A percentile compares a stretch with the other conserved stretches of the same genome.
These are phyloP conservation scores for Alternaria triticimaculans DNA, from an alignment of 2,329 filamentous ascomycete species.

Conservation along the genomic window DNA sequence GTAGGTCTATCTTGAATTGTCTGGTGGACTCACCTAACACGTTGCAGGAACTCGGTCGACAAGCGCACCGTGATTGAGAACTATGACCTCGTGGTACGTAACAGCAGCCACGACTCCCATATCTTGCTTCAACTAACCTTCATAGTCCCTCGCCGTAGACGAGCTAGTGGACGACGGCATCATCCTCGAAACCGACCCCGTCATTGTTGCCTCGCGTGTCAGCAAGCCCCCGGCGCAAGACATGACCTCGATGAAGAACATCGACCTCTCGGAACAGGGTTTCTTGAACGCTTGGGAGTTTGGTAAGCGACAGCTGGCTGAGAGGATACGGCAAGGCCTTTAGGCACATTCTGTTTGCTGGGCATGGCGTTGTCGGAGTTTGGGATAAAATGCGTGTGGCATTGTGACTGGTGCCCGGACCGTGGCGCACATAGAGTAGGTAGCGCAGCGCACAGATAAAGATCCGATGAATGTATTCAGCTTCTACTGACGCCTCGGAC, in stretches of 20 bases:
- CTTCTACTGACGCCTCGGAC: constrained; percentile 8
- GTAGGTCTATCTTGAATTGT: constrained; percentile 58
- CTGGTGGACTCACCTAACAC: constrained; percentile 8
- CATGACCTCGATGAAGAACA: constrained; percentile 84
- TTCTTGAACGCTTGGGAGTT: constrained; percentile 93
- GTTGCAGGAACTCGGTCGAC: constrained; percentile 83
- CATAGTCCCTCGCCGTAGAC: constrained; percentile 90
- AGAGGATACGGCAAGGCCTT: constrained; percentile 82
- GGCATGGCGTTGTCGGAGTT: constrained; percentile 45
- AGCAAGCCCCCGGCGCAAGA: constrained; percentile 92
- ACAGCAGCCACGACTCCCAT: not conserved
- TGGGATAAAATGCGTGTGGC: constrained; percentile 14
- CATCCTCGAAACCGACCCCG: constrained; percentile 95
- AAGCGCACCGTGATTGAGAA: constrained; percentile 98
- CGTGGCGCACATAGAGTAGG: constrained; percentile 17
- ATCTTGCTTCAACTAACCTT: constrained; percentile 66
- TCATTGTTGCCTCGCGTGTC: constrained; percentile 89
- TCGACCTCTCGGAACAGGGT: constrained; percentile 94
- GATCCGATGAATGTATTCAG: constrained; percentile 7
- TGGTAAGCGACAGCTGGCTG: constrained; percentile 88
- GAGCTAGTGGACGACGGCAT: constrained; percentile 75
- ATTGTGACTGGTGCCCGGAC: constrained; percentile 19
- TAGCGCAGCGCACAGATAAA: constrained; percentile 9
- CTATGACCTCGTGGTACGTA: constrained; percentile 80
- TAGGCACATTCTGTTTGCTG: constrained; percentile 23